phyloP scores from a whole-genome alignment of 2,329 filamentous ascomycete species.

The Teratosphaeriaceae sp. region DNA sequence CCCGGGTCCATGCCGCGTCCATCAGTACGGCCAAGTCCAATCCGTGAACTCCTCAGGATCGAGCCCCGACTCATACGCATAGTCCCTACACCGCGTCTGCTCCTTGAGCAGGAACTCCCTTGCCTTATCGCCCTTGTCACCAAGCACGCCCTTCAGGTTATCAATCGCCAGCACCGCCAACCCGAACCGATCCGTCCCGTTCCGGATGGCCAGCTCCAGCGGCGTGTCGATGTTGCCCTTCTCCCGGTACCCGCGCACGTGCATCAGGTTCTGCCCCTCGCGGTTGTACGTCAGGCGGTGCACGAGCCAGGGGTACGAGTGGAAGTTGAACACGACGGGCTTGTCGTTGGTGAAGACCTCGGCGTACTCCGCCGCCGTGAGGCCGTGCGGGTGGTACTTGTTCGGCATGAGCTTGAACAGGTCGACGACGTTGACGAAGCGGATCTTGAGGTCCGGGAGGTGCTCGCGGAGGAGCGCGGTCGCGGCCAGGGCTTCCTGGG shows the following conservation, averaged over 20 bases:
- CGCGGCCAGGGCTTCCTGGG: conserved; percentile 67
- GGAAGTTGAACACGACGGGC: conserved; percentile 78
- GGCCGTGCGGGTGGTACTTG: conserved; percentile 65
- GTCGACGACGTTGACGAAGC: conserved; percentile 74
- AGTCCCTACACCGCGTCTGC: conserved; percentile 57
- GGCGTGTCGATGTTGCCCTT: conserved; percentile 82
- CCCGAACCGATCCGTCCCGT: conserved; percentile 70
- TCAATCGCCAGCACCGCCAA: conserved; percentile 73
- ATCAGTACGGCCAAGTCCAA: conserved; percentile 55
- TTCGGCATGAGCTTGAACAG: conserved; percentile 71
- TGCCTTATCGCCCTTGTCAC: conserved; percentile 56
- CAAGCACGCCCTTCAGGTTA: conserved; percentile 51
- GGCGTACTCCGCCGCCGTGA: conserved; percentile 59
- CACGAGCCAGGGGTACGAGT: conserved; percentile 74
- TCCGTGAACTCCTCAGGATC: conserved; percentile 60
- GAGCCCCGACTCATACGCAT: conserved; percentile 63
- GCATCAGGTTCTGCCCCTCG: conserved; percentile 59
- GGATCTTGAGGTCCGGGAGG: conserved; percentile 66
- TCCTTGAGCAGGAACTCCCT: conserved; percentile 58
- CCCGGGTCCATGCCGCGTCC: neutral
- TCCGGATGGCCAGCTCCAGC: conserved; percentile 69
- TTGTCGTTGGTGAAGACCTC: conserved; percentile 65
- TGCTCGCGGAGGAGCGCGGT: conserved; percentile 66
- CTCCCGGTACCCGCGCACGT: conserved; percentile 71
- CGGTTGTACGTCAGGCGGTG: conserved; percentile 72